Evolutionary conservation across 202 grass and related monocot species (phyloP).

Genomic region (Setaria italica): DNA sequence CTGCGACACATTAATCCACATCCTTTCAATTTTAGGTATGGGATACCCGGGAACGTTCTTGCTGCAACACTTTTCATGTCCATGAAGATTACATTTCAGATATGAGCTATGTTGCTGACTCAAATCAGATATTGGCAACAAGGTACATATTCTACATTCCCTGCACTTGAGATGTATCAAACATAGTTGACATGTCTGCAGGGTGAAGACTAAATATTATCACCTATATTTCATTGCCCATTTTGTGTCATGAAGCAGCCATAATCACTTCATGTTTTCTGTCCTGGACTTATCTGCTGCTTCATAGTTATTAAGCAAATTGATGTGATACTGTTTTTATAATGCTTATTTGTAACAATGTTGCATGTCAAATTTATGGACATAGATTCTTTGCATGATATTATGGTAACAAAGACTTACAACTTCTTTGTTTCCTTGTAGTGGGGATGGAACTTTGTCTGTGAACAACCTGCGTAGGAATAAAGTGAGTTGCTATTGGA

Average conservation of each 20-base stretch:
- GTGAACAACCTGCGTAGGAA: constrained; percentile 78
- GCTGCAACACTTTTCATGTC: constrained; percentile 81
- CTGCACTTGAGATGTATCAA: constrained; percentile 19
- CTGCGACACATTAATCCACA: background rate
- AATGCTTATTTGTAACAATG: background rate
- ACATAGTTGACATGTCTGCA: background rate
- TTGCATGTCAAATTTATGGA: background rate
- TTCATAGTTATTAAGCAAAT: constrained; percentile 11
- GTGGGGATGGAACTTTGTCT: constrained; percentile 89
- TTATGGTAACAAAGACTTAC: constrained; percentile 20
- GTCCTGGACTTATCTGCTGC: background rate
- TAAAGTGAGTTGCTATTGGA: constrained; percentile 65
- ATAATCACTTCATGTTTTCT: constrained; percentile 7
- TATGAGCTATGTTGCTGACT: constrained; percentile 68
- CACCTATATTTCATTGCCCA: background rate
- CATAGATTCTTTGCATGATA: constrained; percentile 19
- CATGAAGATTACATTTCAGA: constrained; percentile 98
- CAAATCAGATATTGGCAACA: constrained; percentile 87
- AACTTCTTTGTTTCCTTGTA: constrained; percentile 50
- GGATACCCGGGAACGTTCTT: constrained; percentile 79
- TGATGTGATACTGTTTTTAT: background rate
- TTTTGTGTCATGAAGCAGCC: background rate
- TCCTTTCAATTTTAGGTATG: constrained; percentile 71
- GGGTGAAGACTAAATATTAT: background rate
- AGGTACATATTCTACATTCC: constrained; percentile 54